Conservation (phyloP, 148 eudicot genomes). For the Vaccinium darrowii region DNA sequence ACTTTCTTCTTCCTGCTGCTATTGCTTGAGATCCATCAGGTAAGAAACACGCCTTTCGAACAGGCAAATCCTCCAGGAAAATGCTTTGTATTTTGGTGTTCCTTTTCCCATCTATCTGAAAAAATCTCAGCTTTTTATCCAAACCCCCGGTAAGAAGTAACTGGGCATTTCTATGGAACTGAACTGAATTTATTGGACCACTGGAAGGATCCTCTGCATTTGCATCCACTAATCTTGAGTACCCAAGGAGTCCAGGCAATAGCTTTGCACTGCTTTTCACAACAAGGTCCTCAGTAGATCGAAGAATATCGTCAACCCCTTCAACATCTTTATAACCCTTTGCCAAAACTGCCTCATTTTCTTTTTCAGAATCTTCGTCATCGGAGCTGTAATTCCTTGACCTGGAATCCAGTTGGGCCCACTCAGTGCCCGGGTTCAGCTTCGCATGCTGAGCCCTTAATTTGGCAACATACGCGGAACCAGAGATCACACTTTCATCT, state of each 20-base stretch:
- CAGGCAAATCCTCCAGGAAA: constrained; percentile 81
- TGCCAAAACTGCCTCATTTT: constrained; percentile 37
- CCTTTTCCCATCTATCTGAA: constrained; percentile 87
- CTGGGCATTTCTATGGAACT: constrained; percentile 89
- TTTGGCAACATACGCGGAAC: constrained; percentile 64
- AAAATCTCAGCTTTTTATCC: constrained; percentile 71
- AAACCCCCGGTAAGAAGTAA: constrained; percentile 78
- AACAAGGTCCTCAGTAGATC: constrained; percentile 69
- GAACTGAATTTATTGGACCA: constrained; percentile 64
- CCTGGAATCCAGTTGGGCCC: constrained; percentile 69
- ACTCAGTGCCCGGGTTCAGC: constrained; percentile 76
- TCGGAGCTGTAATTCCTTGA: constrained; percentile 51
- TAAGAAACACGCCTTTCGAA: constrained; percentile 67
- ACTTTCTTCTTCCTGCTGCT: constrained; percentile 79
- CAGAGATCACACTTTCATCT: constrained; percentile 72
- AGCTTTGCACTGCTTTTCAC: constrained; percentile 57
- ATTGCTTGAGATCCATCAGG: constrained; percentile 93
- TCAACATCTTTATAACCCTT: constrained; percentile 36
- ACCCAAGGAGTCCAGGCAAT: constrained; percentile 73
- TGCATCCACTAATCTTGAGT: constrained; percentile 68
- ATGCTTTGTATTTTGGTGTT: constrained; percentile 72
- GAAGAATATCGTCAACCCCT: constrained; percentile 49
- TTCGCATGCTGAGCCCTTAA: constrained; percentile 83
- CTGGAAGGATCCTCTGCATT: constrained; percentile 64
- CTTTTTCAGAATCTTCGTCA: constrained; percentile 64